These are phyloP conservation scores for Suillus paluster DNA, from an alignment of 768 basidiomycete genomes.

Conservation along the genomic window DNA sequence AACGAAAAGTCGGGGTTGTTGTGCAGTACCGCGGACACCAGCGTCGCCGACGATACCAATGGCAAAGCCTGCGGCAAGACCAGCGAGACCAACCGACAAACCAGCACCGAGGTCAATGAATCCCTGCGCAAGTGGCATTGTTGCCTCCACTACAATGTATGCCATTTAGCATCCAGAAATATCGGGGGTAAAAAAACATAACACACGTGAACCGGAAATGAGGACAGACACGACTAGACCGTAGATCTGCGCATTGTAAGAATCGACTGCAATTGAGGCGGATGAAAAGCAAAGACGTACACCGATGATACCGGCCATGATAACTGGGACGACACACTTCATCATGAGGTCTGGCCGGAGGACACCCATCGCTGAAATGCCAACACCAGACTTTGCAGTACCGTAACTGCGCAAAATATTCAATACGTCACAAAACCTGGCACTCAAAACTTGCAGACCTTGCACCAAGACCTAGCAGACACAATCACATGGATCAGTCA, in stretches of 20 bases:
- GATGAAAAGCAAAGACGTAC: conserved; percentile 50
- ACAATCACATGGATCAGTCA: conserved; percentile 9
- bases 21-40: conserved; percentile 96
- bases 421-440: not conserved
- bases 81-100: conserved; percentile 89
- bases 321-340: conserved; percentile 95
- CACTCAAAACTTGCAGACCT: conserved; percentile 53
- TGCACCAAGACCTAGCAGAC: conserved; percentile 73
- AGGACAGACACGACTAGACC: conserved; percentile 99
- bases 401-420: conserved; percentile 73
- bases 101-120: conserved; percentile 95
- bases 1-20: conserved; percentile 92
- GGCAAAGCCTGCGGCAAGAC: conserved; percentile 96
- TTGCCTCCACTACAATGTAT: conserved; percentile 55
- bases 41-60: conserved; percentile 99
- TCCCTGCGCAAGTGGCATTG: conserved; percentile 91
- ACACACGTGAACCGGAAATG: conserved; percentile 86
- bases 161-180: not conserved
- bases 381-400: conserved; percentile 98
- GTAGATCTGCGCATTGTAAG: conserved; percentile 67
- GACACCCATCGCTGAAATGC: conserved; percentile 97
- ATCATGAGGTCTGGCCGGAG: conserved; percentile 97
- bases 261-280: not conserved
- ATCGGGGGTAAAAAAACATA: not conserved
- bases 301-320: conserved; percentile 99